A percentile compares a stretch with the other conserved stretches of the same genome.
Evolutionary conservation across 2,329 filamentous ascomycete genomes (phyloP).

Genomic region (Pseudogymnoascus sp.): DNA sequence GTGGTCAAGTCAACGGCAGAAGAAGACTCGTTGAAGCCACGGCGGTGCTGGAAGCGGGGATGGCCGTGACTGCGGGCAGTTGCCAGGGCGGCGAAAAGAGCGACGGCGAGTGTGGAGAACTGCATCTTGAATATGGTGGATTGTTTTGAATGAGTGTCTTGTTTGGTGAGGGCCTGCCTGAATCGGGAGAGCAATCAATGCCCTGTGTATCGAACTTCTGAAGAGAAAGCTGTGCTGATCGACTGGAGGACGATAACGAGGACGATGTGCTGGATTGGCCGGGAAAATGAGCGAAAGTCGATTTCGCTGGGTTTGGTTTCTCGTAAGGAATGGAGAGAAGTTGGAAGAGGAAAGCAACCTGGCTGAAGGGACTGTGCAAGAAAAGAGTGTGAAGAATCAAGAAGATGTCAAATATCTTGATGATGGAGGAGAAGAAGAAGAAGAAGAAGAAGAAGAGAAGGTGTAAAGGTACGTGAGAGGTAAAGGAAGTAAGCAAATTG

Average conservation of each 20-base stretch:
- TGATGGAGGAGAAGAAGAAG: not conserved
- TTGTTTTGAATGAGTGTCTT: not conserved
- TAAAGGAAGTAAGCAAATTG: not conserved
- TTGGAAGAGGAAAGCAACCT: not conserved
- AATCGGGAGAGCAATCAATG: slow-evolving; percentile 1
- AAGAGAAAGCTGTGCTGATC: not conserved
- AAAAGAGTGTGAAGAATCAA: slow-evolving; percentile 3
- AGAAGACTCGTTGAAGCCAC: not conserved
- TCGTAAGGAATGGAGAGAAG: slow-evolving; percentile 1
- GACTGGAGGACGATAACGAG: not conserved
- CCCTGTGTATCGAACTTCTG: not conserved
- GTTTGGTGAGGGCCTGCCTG: slow-evolving; percentile 4
- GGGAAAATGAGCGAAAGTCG: slow-evolving; percentile 3
- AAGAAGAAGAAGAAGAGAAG: not conserved
- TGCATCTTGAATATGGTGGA: not conserved
- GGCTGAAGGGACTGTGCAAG: slow-evolving; percentile 7
- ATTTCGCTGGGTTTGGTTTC: not conserved
- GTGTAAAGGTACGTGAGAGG: not conserved
- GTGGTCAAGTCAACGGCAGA: not conserved
- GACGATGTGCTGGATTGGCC: not conserved
- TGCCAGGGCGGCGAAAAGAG: not conserved
- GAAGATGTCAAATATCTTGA: not conserved
- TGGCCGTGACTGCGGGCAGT: not conserved
- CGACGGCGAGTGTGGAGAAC: not conserved
- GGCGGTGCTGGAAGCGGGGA: slow-evolving; percentile 1